Conservation (phyloP, 257 asterid species). For the Solanum commersonii region DNA sequence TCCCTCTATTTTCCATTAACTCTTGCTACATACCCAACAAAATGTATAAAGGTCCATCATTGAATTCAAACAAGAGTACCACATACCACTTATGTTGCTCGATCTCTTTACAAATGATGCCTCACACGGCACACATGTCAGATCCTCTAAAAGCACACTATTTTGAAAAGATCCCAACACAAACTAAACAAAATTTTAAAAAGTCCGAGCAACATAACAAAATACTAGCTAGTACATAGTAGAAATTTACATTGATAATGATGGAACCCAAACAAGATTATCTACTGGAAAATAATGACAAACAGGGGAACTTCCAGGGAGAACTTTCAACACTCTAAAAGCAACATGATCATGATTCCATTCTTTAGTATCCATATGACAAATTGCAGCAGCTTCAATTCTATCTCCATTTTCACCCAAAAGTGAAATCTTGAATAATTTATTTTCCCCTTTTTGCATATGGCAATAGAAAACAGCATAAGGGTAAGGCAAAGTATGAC, state of each 20-base stretch:
- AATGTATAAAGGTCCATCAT: background rate
- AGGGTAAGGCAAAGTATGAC: slow-evolving; percentile 81
- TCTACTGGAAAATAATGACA: slow-evolving; percentile 76
- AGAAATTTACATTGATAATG: background rate
- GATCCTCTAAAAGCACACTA: background rate
- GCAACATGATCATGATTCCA: slow-evolving; percentile 71
- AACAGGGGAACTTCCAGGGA: slow-evolving; percentile 60
- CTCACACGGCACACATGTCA: background rate
- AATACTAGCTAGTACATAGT: background rate
- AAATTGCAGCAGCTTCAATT: slow-evolving; percentile 62
- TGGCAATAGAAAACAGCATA: slow-evolving; percentile 80
- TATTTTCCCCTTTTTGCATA: slow-evolving; percentile 40
- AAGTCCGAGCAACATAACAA: background rate
- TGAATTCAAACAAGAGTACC: background rate
- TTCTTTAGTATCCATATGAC: slow-evolving; percentile 68
- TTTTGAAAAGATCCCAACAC: background rate
- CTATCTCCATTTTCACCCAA: slow-evolving; percentile 54
- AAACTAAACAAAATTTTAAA: accelerated
- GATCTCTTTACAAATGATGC: background rate
- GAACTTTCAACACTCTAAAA: slow-evolving; percentile 40
- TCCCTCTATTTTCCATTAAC: too few relatives aligned
- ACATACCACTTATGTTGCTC: background rate
- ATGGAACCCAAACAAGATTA: slow-evolving; percentile 60
- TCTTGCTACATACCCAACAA: too few relatives aligned
- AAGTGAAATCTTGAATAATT: slow-evolving; percentile 41